Percentiles rank a stretch among this genome's conserved stretches.
Conservation (phyloP, 371 early-diverging fungal species). For the Mortierella sp. region DNA sequence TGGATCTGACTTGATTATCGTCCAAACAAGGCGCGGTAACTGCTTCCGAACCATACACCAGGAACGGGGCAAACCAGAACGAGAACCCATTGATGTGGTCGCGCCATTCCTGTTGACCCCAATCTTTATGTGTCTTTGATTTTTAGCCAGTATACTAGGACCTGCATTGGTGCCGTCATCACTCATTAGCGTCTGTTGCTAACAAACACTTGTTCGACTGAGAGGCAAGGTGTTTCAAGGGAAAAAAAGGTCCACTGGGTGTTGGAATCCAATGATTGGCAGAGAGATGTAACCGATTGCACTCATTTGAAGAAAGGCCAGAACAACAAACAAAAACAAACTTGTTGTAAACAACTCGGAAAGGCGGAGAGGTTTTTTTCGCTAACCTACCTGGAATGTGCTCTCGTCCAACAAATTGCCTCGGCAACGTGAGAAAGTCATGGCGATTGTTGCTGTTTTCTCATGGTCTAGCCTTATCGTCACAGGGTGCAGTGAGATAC, state of each 20-base stretch:
- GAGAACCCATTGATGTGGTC: not conserved
- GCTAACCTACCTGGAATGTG: not conserved
- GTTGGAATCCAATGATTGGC: slow-evolving; percentile 7
- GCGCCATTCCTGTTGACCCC: not conserved
- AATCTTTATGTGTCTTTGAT: not conserved
- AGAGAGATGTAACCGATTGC: not conserved
- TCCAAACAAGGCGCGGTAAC: not conserved
- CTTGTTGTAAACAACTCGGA: not conserved
- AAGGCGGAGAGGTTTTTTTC: not conserved
- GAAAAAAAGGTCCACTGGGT: too few relatives aligned
- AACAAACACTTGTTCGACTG: too few relatives aligned
- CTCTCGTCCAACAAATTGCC: not conserved
- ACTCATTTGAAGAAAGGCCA: not conserved
- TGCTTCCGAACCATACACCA: not conserved
- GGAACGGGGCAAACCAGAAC: not conserved
- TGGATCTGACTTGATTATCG: too few relatives aligned
- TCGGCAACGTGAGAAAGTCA: not conserved
- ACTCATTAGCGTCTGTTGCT: not conserved
- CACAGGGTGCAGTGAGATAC: not conserved
- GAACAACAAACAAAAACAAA: not conserved
- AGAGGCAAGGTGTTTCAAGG: too few relatives aligned
- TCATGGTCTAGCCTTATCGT: not conserved
- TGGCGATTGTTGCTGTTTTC: not conserved
- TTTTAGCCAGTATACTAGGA: not conserved
- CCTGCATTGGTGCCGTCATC: not conserved